Base-by-base conservation (phyloP, 805 yeast genomes). In the Cyberlindnera subsufficiens region DNA sequence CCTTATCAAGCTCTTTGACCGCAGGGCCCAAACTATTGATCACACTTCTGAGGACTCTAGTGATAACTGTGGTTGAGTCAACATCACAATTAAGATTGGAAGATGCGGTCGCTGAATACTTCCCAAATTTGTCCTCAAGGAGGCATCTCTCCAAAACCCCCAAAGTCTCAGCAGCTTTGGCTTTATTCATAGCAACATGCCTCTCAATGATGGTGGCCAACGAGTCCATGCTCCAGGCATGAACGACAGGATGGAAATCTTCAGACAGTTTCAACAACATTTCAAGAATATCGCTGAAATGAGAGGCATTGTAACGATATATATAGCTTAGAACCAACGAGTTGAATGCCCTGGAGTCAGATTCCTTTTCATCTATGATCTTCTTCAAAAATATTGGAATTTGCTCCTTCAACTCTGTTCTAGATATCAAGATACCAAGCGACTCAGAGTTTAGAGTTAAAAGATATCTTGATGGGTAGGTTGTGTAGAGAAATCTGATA, bases 201-300 rank as follows among this genome's bases (percentile, higher is more conserved):
- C 74, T 76, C 32, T 77, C 78, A 27, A 89, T 66, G 11, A 85
- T 59, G 1, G 74, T 63, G 3, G 75, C 61, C 35, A 84, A 58
- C 0, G 93, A 75, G 37, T 74, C 74, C 51, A 89, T 59, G 1
- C 91, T 71, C 72, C 89, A 82, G 42, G 77, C 72, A 57, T 86
- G 90, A 15, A 93, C 89, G 1, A 77, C 66, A 0, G 96, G 96
- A 57, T 90, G 91, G 0, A 96, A 90, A 60, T 91, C 98, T 17
- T 65, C 65, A 4, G 81, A 60, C 25, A 91, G 67, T 14, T 85
- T 80, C 32, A 72, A 60, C 3, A 80, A 55, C 5, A 87, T 78
- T 30, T 78, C 79, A 43, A 73, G 67, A 4, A 82, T 73, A 4
- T 74, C 56, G 38, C 64, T 58, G 42, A 74, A 65, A 29, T 69